These are phyloP conservation scores for Penicillium crustosum DNA, from an alignment of 2,329 filamentous ascomycete species.

Conservation along the genomic window DNA sequence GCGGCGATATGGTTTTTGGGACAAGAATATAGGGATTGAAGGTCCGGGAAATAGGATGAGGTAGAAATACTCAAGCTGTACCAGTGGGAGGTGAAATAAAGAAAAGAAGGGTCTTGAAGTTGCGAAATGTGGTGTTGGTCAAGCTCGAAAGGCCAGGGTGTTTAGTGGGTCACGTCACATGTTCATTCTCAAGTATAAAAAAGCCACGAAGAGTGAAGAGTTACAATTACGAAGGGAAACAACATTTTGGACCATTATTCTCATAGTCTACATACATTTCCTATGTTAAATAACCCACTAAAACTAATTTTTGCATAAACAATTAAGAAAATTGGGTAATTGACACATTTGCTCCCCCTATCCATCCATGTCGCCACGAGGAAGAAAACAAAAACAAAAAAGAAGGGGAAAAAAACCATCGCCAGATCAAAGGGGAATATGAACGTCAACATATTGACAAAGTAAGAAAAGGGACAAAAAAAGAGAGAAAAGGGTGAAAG, in stretches of 20 bases:
- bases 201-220: not conserved
- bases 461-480: conserved; percentile 14
- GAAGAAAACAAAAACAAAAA: not conserved
- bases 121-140: not conserved
- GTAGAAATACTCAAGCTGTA: not conserved
- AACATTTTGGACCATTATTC: not conserved
- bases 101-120: not conserved
- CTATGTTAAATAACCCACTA: conserved; percentile 2
- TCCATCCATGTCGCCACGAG: conserved; percentile 7
- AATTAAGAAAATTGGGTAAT: conserved; percentile 5
- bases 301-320: conserved; percentile 5
- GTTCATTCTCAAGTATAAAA: conserved; percentile 9
- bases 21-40: not conserved
- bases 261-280: conserved; percentile 12
- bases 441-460: conserved; percentile 18
- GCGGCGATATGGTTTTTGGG: conserved; percentile 15
- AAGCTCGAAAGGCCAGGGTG: conserved; percentile 28
- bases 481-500: conserved; percentile 2
- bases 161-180: conserved; percentile 32
- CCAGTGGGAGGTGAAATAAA: not conserved
- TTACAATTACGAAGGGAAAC: not conserved
- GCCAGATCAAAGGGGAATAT: conserved; percentile 12
- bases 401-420: not conserved
- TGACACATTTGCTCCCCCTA: conserved; percentile 11
- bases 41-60: not conserved